These are phyloP conservation scores for Typha latifolia DNA, from an alignment of 176 grass and related monocot genomes.

Conservation along the genomic window DNA sequence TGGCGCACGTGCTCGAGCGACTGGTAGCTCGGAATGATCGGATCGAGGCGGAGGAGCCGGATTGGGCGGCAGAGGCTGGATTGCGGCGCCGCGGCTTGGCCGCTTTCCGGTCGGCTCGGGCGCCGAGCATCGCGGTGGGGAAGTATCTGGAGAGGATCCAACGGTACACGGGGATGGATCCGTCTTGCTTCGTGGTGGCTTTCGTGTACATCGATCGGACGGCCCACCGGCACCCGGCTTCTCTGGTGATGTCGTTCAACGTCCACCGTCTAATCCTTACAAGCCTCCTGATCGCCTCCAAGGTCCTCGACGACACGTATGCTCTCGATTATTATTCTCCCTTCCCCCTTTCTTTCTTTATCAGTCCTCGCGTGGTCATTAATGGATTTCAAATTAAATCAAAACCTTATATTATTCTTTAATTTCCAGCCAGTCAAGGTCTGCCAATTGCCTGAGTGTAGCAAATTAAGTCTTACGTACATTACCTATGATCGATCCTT, in stretches of 20 bases:
- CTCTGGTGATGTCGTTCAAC: slow-evolving; percentile 50
- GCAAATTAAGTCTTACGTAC: not conserved
- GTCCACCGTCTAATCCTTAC: slow-evolving; percentile 77
- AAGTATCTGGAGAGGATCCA: slow-evolving; percentile 85
- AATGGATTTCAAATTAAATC: too few species aligned
- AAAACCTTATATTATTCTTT: too few species aligned
- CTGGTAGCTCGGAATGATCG: slow-evolving; percentile 71
- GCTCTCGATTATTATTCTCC: not conserved
- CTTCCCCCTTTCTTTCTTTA: not conserved
- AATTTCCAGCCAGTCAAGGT: too few species aligned
- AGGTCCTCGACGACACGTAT: slow-evolving; percentile 86
- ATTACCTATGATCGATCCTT: too few species aligned
- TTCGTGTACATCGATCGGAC: slow-evolving; percentile 66
- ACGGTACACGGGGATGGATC: slow-evolving; percentile 52
- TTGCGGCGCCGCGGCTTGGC: slow-evolving; percentile 12
- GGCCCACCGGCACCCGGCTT: slow-evolving; percentile 48
- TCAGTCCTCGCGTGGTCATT: too few species aligned
- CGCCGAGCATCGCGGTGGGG: slow-evolving; percentile 51
- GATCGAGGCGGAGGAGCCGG: not conserved
- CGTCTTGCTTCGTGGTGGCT: slow-evolving; percentile 64
- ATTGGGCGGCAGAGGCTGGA: not conserved
- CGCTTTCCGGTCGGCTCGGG: slow-evolving; percentile 40
- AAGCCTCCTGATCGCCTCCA: slow-evolving; percentile 75
- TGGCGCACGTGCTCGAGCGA: slow-evolving; percentile 49
- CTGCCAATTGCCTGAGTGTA: not conserved